A percentile compares a stretch with the other conserved stretches of the same genome.
Evolutionary conservation across 2,329 filamentous ascomycete species (phyloP).

Genomic region (Ramularia endophylla): DNA sequence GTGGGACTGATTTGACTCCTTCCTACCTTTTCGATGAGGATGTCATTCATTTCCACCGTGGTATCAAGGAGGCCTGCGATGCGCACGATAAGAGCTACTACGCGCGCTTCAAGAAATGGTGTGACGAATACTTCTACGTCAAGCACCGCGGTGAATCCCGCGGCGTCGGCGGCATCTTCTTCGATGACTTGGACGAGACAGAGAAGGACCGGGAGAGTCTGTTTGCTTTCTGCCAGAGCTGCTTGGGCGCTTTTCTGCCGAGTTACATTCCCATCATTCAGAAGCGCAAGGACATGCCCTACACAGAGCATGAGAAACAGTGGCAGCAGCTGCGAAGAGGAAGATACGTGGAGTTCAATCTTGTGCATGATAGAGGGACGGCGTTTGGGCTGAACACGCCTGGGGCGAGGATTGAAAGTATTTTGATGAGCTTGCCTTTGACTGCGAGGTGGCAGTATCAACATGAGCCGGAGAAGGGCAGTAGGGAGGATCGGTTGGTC

Average conservation of each 20-base stretch:
- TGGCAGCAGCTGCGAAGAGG: conserved; percentile 95
- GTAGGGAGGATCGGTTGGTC: conserved; percentile 72
- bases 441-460: conserved; percentile 96
- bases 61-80: conserved; percentile 88
- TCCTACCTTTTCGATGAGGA: conserved; percentile 96
- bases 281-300: conserved; percentile 86
- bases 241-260: conserved; percentile 79
- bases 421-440: conserved; percentile 91
- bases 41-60: conserved; percentile 91
- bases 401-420: conserved; percentile 87
- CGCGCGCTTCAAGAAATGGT: conserved; percentile 95
- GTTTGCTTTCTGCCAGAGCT: conserved; percentile 84
- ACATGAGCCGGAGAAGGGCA: conserved; percentile 72
- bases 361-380: conserved; percentile 93
- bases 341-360: conserved; percentile 97
- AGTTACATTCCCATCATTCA: conserved; percentile 86
- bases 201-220: conserved; percentile 83
- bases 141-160: conserved; percentile 83
- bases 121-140: conserved; percentile 93
- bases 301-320: conserved; percentile 75
- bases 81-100: conserved; percentile 90
- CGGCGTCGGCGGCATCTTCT: conserved; percentile 95
- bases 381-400: conserved; percentile 92
- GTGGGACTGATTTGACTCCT: conserved; percentile 88
- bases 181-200: conserved; percentile 87